phyloP scores from a whole-genome alignment of 345 rosid species.

The Lumnitzera littorea region DNA sequence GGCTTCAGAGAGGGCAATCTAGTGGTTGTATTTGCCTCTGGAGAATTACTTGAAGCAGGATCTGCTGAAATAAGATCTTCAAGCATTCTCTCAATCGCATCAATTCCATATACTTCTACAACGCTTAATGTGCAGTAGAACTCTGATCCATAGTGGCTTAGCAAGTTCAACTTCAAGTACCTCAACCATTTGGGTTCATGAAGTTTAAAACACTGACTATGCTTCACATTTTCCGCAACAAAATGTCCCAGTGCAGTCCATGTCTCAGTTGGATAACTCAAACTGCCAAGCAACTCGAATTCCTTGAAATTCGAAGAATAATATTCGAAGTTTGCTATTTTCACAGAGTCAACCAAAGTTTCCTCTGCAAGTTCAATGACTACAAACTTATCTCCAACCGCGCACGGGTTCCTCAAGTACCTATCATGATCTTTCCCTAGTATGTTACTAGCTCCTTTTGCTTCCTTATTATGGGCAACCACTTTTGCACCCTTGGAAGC shows the following conservation, averaged over 20 bases:
- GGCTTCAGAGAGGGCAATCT: slow-evolving; percentile 16
- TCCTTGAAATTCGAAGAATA: slow-evolving; percentile 83
- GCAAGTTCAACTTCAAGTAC: slow-evolving; percentile 63
- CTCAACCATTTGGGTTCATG: slow-evolving; percentile 88
- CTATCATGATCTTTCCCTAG: slow-evolving; percentile 75
- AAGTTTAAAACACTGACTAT: slow-evolving; percentile 64
- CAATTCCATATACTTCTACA: slow-evolving; percentile 79
- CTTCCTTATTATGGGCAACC: slow-evolving; percentile 80
- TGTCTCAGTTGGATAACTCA: slow-evolving; percentile 61
- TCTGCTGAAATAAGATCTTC: slow-evolving; percentile 75
- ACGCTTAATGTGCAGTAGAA: slow-evolving; percentile 87
- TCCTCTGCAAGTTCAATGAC: slow-evolving; percentile 84
- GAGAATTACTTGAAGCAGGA: slow-evolving; percentile 23
- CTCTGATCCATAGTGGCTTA: slow-evolving; percentile 88
- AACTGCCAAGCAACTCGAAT: slow-evolving; percentile 68
- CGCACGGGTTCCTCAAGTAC: slow-evolving; percentile 84
- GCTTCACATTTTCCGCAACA: slow-evolving; percentile 67
- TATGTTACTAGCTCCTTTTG: slow-evolving; percentile 83
- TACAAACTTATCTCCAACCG: slow-evolving; percentile 61
- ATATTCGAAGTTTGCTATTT: slow-evolving; percentile 84
- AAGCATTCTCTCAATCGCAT: slow-evolving; percentile 89
- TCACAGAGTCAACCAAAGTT: slow-evolving; percentile 80
- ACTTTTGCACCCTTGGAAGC: slow-evolving; percentile 79
- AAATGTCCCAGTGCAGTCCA: slow-evolving; percentile 63
- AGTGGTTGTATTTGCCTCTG: slow-evolving; percentile 24